Evolutionary conservation across 805 yeast genomes (phyloP).

Genomic region (Saccharomycopsis amapae): DNA sequence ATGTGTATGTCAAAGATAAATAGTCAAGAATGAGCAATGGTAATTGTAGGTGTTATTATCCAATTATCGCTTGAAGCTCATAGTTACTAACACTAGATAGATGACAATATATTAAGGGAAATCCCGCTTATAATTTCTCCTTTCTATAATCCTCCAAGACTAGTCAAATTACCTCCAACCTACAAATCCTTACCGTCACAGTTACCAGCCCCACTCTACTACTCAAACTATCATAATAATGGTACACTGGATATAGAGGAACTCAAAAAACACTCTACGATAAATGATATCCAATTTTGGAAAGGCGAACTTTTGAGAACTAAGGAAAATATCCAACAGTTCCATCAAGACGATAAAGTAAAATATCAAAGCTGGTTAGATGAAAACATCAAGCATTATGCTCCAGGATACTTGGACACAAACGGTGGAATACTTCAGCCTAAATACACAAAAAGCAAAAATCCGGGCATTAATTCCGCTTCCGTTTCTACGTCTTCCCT

Average conservation of each 20-base stretch:
- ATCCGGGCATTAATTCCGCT: neutral
- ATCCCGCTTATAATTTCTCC: slow-evolving; percentile 53
- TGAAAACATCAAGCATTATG: slow-evolving; percentile 17
- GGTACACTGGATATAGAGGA: neutral
- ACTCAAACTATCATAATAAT: slow-evolving; percentile 11
- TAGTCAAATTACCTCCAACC: slow-evolving; percentile 45
- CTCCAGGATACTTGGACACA: slow-evolving; percentile 21
- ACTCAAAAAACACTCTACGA: slow-evolving; percentile 1
- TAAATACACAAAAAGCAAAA: neutral
- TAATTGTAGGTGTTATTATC: too few species aligned
- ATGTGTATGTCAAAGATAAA: too few species aligned
- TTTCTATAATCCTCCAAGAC: slow-evolving; percentile 44
- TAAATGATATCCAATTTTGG: slow-evolving; percentile 13
- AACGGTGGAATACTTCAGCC: slow-evolving; percentile 8
- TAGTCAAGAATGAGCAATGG: too few species aligned
- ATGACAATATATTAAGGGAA: slow-evolving; percentile 34
- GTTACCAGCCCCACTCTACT: slow-evolving; percentile 24
- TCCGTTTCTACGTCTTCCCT: slow-evolving; percentile 1
- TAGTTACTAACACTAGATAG: too few species aligned
- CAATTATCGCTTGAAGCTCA: too few species aligned
- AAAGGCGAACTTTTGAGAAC: slow-evolving; percentile 2
- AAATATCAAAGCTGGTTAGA: slow-evolving; percentile 12
- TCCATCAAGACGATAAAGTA: neutral
- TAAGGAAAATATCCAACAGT: neutral
- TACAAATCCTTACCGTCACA: slow-evolving; percentile 34